Conservation (phyloP, 371 early-diverging fungal species). For the Mucor plumbeus region DNA sequence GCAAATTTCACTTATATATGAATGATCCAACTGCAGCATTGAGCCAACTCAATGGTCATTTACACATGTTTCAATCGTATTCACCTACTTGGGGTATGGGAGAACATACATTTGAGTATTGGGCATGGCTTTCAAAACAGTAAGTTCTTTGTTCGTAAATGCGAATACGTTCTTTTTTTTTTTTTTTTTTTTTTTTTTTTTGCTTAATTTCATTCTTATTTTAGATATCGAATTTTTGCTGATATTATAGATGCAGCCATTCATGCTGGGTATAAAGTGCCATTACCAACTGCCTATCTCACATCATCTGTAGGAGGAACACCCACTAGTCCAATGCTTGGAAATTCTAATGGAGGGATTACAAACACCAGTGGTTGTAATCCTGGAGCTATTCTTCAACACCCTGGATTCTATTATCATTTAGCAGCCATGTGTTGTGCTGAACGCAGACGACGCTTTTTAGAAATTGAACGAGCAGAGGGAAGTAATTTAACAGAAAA, state of each 20-base stretch:
- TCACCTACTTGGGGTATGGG: slow-evolving; percentile 62
- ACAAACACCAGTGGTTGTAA: slow-evolving; percentile 43
- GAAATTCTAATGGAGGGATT: slow-evolving; percentile 1
- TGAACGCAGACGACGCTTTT: slow-evolving; percentile 67
- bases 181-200: too few relatives aligned
- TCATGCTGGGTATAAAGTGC: slow-evolving; percentile 71
- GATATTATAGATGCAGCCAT: slow-evolving; percentile 77
- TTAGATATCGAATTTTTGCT: slow-evolving; percentile 73
- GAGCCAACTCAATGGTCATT: slow-evolving; percentile 71
- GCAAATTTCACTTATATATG: slow-evolving; percentile 70
- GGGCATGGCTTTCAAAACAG: slow-evolving; percentile 85
- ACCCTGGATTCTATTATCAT: slow-evolving; percentile 87
- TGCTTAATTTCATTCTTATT: neutral
- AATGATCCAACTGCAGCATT: slow-evolving; percentile 73
- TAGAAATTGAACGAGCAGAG: slow-evolving; percentile 48
- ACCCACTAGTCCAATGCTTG: slow-evolving; percentile 33
- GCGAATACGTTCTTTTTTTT: too few relatives aligned
- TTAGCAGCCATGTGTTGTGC: slow-evolving; percentile 80
- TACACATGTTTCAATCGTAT: slow-evolving; percentile 64
- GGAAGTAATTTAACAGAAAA: neutral
- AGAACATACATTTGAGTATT: slow-evolving; percentile 77
- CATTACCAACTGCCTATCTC: slow-evolving; percentile 56
- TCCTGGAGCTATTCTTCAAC: slow-evolving; percentile 76
- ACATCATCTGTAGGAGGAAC: slow-evolving; percentile 18
- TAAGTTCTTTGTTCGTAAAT: slow-evolving; percentile 34